Base-by-base conservation (phyloP, 495 filamentous ascomycete genomes). In the Daldinia vernicosa region DNA sequence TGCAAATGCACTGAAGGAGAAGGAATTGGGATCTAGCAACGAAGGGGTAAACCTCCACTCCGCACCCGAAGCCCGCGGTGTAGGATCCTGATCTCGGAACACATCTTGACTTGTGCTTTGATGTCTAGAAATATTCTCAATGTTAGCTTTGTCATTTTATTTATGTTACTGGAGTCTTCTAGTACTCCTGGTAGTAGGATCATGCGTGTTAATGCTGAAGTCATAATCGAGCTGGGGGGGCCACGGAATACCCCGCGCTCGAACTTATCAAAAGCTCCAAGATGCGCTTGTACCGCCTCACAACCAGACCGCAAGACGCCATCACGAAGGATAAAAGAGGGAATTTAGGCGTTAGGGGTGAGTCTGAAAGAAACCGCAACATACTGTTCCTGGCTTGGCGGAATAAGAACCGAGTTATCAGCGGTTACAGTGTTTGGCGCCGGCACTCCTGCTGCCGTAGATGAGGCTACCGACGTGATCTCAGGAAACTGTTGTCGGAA, bases 11-110 rank as follows among this genome's bases (percentile, higher is more conserved):
- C 88, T 81, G 80, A 97, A 97, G 4, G 88, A 86, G 71, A 94
- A 93, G 4, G 93, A 89, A 74, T 88, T 92, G 15, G 94, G 89
- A 69, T 98, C 95, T 75, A 98, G 85, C 33, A 94, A 85, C 19
- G 94, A 94, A 9, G 94, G 92, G 2, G 93, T 95, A 76, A 95
- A 95, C 53, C 92, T 85, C 85, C 94, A 92, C 62, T 85, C 85
- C 63, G 97, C 93, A 66, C 90, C 88, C 7, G 89, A 82, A 32
- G 88, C 91, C 73, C 89, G 87, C 4, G 93, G 92, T 0, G 92
- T 95, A 5, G 91, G 89, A 73, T 97, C 92, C 63, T 89, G 86
- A 78, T 93, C 91, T 81, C 93, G 93, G 76, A 92, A 85, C 2
- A 76, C 78, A 58, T 83, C 83, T 74, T 82, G 83, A 66, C 68